These are phyloP conservation scores for Tylopilus intermedius DNA, from an alignment of 768 basidiomycete genomes.

Conservation along the genomic window DNA sequence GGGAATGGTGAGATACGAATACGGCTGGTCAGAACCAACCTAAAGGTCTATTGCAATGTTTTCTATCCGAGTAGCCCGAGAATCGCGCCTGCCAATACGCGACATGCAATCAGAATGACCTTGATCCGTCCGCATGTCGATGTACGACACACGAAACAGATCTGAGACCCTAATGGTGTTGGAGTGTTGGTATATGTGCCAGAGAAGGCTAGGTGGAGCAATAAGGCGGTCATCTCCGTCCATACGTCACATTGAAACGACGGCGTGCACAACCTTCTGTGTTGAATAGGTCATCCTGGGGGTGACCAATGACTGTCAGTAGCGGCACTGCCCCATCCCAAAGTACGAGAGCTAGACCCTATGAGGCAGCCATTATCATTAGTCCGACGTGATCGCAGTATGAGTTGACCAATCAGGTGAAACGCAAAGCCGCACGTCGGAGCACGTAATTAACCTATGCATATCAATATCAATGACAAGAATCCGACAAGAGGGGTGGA, in stretches of 20 bases:
- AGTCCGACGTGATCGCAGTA: not conserved
- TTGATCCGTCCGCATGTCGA: not conserved
- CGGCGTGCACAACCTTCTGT: not conserved
- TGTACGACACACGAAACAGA: not conserved
- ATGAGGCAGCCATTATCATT: too few species aligned
- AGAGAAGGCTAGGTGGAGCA: not conserved
- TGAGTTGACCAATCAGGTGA: not conserved
- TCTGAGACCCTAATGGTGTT: not conserved
- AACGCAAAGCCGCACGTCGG: not conserved
- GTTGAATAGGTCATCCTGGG: not conserved
- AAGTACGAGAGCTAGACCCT: not conserved
- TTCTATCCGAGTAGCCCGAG: not conserved
- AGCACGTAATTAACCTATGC: not conserved
- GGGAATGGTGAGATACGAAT: not conserved
- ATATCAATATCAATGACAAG: not conserved
- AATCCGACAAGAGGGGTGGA: not conserved
- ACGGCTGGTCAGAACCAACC: not conserved
- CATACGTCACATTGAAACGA: not conserved
- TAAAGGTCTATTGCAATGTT: not conserved
- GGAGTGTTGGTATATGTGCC: not conserved
- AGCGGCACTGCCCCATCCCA: not conserved
- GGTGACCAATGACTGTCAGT: not conserved
- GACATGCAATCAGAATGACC: not conserved
- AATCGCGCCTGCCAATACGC: not conserved
- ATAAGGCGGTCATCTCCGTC: conserved; percentile 11